Evolutionary conservation across 2,329 filamentous ascomycete species (phyloP).

Genomic region (Alternaria ventricosa): DNA sequence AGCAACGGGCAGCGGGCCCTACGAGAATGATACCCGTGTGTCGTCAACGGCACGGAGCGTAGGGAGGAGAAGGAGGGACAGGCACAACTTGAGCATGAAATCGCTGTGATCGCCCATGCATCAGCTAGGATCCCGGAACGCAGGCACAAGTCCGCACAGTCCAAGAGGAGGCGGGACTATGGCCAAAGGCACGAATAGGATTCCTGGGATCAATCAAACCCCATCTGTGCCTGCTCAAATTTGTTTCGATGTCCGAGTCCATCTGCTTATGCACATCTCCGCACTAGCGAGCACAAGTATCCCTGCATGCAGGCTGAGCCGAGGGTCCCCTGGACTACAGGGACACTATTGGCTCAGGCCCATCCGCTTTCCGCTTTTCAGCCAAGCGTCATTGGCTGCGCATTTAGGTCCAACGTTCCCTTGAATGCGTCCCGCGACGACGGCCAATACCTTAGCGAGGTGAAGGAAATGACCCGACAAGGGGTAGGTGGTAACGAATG

Average conservation of each 20-base stretch:
- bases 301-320: constrained; percentile 35
- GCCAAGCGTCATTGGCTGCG: constrained; percentile 28
- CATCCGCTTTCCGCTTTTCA: constrained; percentile 12
- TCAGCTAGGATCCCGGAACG: constrained; percentile 28
- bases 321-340: constrained; percentile 19
- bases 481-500: constrained; percentile 20
- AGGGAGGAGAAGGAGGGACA: constrained; percentile 30
- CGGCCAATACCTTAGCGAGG: constrained; percentile 28
- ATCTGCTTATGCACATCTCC: constrained; percentile 41
- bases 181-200: constrained; percentile 33
- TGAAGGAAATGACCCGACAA: constrained; percentile 35
- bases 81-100: constrained; percentile 39
- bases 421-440: constrained; percentile 28
- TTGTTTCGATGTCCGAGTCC: constrained; percentile 35
- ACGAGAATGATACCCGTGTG: constrained; percentile 28
- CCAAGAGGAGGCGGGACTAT: constrained; percentile 37
- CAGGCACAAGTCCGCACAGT: constrained; percentile 39
- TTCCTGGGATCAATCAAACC: constrained; percentile 21
- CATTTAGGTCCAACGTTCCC: constrained; percentile 24
- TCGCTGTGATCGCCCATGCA: constrained; percentile 42
- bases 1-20: constrained; percentile 15
- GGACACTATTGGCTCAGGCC: constrained; percentile 18
- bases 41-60: constrained; percentile 38
- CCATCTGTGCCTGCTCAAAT: constrained; percentile 37
- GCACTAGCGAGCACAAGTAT: constrained; percentile 37